phyloP scores from a whole-genome alignment of 2,329 filamentous ascomycete species.

The Aspergillus spinulosporus region DNA sequence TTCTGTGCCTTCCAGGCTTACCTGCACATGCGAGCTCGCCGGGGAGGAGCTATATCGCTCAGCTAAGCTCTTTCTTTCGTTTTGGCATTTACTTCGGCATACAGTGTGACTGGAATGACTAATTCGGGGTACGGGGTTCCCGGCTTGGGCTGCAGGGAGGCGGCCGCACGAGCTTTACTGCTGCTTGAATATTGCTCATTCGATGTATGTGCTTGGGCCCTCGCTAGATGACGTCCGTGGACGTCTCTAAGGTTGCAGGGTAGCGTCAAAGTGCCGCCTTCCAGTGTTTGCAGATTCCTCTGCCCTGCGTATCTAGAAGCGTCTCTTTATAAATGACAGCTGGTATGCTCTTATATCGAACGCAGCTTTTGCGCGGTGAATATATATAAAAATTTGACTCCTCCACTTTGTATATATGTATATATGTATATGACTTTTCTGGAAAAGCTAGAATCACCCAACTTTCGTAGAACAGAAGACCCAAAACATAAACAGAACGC shows the following conservation, averaged over 20 bases:
- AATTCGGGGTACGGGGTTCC: neutral
- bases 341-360: conserved; percentile 8
- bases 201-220: neutral
- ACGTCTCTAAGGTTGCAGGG: neutral
- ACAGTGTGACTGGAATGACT: neutral
- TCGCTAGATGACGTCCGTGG: neutral
- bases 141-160: neutral
- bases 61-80: conserved; percentile 40
- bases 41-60: conserved; percentile 80
- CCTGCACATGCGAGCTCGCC: conserved; percentile 78
- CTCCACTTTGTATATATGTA: conserved; percentile 10
- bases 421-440: conserved; percentile 12
- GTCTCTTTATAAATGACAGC: conserved; percentile 7
- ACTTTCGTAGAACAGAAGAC: neutral
- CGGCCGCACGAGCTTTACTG: neutral
- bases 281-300: neutral
- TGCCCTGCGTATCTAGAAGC: neutral
- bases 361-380: neutral
- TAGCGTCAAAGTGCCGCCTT: neutral
- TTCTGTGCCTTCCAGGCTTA: conserved; percentile 90
- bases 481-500: too few species aligned
- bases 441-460: conserved; percentile 12
- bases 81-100: neutral
- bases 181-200: neutral
- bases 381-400: too few species aligned